Evolutionary conservation across 148 eudicot species (phyloP).

Genomic region (Pouteria glomerata): DNA sequence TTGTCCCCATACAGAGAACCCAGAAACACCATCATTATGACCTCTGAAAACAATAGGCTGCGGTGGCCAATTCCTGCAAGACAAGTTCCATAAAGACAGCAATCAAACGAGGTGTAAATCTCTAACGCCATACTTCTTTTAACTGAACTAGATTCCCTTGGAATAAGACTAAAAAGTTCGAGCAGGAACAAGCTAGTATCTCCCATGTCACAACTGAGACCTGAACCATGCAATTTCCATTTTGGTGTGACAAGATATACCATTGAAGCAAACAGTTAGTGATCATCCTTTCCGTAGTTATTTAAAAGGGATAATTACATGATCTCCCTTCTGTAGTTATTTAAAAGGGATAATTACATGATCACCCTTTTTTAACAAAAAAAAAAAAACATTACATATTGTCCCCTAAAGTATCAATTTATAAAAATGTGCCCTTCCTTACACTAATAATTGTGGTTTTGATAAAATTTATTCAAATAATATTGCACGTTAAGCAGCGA

Average conservation of each 20-base stretch:
- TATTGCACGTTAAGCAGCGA: too few relatives aligned
- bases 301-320: neutral
- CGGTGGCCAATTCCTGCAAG: constrained; percentile 61
- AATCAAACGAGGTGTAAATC: neutral
- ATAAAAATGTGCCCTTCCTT: too few relatives aligned
- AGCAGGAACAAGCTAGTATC: neutral
- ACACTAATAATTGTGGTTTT: too few relatives aligned
- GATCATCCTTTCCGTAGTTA: neutral
- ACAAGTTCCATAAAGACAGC: constrained; percentile 4
- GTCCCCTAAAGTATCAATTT: too few relatives aligned
- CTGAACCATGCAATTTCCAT: neutral
- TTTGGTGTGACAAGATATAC: neutral
- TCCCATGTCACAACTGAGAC: neutral
- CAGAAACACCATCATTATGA: constrained; percentile 73
- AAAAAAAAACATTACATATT: too few relatives aligned
- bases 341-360: neutral
- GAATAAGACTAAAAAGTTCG: neutral
- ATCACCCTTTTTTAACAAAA: too few relatives aligned
- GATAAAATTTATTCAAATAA: too few relatives aligned
- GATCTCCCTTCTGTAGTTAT: neutral
- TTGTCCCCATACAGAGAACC: constrained; percentile 89
- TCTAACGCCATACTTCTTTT: neutral
- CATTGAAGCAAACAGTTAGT: neutral
- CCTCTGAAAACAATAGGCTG: constrained; percentile 62
- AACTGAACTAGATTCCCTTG: neutral